phyloP scores from a whole-genome alignment of 2,329 filamentous ascomycete species.

The Penicillium polonicum region DNA sequence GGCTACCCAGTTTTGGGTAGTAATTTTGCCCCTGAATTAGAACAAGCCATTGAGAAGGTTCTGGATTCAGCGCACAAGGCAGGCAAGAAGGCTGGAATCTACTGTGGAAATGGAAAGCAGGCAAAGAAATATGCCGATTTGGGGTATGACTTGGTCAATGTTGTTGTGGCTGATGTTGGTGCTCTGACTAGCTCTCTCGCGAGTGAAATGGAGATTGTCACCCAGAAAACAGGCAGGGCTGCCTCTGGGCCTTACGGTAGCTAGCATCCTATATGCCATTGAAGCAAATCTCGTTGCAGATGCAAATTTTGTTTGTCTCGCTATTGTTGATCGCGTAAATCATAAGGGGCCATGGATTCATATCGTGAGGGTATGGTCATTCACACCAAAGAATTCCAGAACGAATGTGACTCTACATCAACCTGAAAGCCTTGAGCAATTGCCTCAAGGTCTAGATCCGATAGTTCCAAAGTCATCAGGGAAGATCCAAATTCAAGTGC shows the following conservation, averaged over 20 bases:
- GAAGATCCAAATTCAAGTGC: slow-evolving; percentile 10
- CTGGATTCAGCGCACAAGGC: background rate
- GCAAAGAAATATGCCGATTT: background rate
- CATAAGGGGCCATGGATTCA: background rate
- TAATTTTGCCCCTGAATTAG: background rate
- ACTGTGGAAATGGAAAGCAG: background rate
- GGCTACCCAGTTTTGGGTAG: background rate
- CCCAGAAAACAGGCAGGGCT: background rate
- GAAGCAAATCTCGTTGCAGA: background rate
- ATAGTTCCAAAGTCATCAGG: slow-evolving; percentile 20
- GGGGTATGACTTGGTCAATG: background rate
- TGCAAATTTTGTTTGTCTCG: background rate
- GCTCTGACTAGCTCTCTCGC: slow-evolving; percentile 1
- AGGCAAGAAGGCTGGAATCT: background rate
- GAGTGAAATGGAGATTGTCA: slow-evolving; percentile 1
- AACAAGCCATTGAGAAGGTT: background rate
- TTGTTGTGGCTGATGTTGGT: background rate
- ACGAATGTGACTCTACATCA: slow-evolving; percentile 23
- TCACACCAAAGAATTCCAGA: slow-evolving; percentile 22
- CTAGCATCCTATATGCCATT: background rate
- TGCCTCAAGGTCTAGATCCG: slow-evolving; percentile 29
- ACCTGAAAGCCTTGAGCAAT: slow-evolving; percentile 29
- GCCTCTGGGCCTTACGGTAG: slow-evolving; percentile 2
- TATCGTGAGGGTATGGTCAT: background rate
- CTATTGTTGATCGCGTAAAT: background rate